These are phyloP conservation scores for Pythium volutum DNA, from an alignment of 352 stramenopile genomes.

Conservation along the genomic window DNA sequence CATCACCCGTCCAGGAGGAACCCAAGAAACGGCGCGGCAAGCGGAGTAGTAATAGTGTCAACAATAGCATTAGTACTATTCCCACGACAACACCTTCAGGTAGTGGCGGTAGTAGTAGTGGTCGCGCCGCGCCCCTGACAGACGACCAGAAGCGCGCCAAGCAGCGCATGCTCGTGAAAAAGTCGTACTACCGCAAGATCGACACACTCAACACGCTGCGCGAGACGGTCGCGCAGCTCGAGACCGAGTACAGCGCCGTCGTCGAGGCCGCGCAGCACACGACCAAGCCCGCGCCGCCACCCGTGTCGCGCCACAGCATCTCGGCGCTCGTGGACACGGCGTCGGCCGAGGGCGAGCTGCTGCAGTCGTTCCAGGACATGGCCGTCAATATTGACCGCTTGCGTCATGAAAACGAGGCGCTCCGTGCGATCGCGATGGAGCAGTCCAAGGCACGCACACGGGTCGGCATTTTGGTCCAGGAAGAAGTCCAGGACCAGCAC, in stretches of 20 bases:
- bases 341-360: constrained; percentile 35
- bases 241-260: constrained; percentile 42
- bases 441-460: constrained; percentile 53
- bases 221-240: constrained; percentile 41
- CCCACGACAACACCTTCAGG: neutral
- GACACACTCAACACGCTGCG: constrained; percentile 61
- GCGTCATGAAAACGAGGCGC: constrained; percentile 53
- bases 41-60: too few relatives aligned
- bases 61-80: too few relatives aligned
- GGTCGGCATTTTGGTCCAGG: constrained; percentile 51
- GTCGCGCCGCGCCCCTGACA: constrained; percentile 24
- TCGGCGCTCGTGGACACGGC: constrained; percentile 10
- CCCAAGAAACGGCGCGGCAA: too few relatives aligned
- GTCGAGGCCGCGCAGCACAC: constrained; percentile 20
- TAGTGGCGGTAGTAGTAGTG: too few relatives aligned
- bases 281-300: neutral
- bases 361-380: constrained; percentile 45
- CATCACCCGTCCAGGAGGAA: too few relatives aligned
- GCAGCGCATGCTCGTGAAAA: constrained; percentile 65
- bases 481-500: constrained; percentile 45
- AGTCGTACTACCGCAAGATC: constrained; percentile 76
- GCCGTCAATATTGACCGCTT: constrained; percentile 54
- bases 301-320: constrained; percentile 19
- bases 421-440: constrained; percentile 48
- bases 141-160: constrained; percentile 65